Evolutionary conservation across 1,284 basidiomycete genomes (phyloP), one percentile per base, ranked within the genome.

Genomic region (Lentinus polychrous): DNA sequence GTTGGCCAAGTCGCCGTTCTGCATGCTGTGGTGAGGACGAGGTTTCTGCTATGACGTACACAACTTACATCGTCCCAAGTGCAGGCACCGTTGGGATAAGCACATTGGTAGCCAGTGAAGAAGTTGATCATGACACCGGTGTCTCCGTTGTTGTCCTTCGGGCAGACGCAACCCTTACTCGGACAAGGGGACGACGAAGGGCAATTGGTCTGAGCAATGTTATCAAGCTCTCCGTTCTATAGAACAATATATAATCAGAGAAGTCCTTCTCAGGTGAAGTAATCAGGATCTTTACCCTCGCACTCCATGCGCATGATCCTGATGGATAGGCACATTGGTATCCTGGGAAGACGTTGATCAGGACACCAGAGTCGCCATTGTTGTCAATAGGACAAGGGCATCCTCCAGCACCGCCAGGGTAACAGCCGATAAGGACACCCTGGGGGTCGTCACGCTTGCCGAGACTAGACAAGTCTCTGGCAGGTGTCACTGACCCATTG

Each of bases 101-200:
- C 59, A 48, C 59, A 60, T 43, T 60, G 59, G 52, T 58, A 60
- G 22, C 57, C 57, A 8, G 53, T 55, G 50, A 58, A 58, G 43
- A 53, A 53, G 51, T 60, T 60, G 55, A 60, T 60, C 46, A 58
- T 41, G 8, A 58, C 57, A 43, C 59, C 59, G 14, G 40, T 52
- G 52, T 54, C 56, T 15, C 43, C 49, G 41, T 52, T 52, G 34
- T 47, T 40, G 43, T 60, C 59, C 14, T 27, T 14, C 14, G 57
- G 57, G 51, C 59, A 60, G 2, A 24, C n/a, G 51, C 59, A 60
- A 18, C 56, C 59, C 12, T 41, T 48, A 43, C 44, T 51, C 5
- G 51, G 34, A 49, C 59, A 60, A 14, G 57, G 46, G 2, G 59
- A 51, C 5, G 31, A 33, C 8, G 45, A 35, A n/a, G 57, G 59